Base-by-base conservation (phyloP, 116 monocot species). In the Trichopus zeylanicus region DNA sequence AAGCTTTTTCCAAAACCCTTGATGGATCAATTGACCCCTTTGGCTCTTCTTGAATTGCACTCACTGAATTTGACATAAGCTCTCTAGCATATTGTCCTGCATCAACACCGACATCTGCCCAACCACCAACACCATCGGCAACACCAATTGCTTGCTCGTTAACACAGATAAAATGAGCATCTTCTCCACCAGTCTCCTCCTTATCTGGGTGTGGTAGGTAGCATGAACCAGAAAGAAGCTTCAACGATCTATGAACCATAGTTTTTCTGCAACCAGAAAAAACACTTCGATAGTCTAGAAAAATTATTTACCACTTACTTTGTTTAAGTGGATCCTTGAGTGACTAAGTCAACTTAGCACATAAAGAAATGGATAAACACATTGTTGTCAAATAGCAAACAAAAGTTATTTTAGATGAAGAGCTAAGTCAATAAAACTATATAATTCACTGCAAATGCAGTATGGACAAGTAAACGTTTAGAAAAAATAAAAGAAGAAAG, bases 41-140 rank as follows among this genome's bases (percentile, higher is more conserved):
- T 6, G 85, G 88, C 34, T 91, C 92, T 61, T 99, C 80, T 73
- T 75, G 57, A 57, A 99, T 83, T 25, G 92, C 98, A 62, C 58
- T 38, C 18, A 81, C 69, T 37, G 92, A 88, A 68, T 92, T 49
- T 58, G 78, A 64, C 98, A 92, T 99, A n/a, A 99, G 82, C 55
- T 91, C 88, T 72, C 83, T 79, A 46, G 98, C 82, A 80, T 99
- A 99, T 31, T 72, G 60, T 58, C 92, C 98, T 33, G 92, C 73
- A 76, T 99, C 70, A 67, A 99, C 67, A 57, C 98, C 98, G 66
- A 80, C 74, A 12, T 88, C 83, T 53, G 92, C 88, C 98, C 98
- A 99, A 13, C 98, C 98, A 71, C 98, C 98, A 58, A 99, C 98
- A 66, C 98, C 98, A 73, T 92, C 98, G 22, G 98, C 98, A 19